Conservation (phyloP, 75 land plant species). For the Pinus taeda region DNA sequence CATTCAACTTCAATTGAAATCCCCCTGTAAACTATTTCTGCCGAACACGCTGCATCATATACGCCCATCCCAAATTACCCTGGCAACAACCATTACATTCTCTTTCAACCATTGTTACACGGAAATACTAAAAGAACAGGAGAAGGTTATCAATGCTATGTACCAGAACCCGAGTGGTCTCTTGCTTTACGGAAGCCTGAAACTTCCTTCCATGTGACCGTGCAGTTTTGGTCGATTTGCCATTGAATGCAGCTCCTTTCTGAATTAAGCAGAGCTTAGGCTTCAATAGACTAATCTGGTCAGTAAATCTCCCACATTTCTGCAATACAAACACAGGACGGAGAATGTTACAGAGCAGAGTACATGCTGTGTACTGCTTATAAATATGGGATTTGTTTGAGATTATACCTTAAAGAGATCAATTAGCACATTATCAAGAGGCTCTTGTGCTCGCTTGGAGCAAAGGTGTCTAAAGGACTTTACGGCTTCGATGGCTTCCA, state of each 20-base stretch:
- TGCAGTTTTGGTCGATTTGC: constrained; percentile 85
- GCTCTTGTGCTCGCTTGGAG: too few species aligned
- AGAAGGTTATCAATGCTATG: not conserved
- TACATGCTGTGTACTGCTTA: too few species aligned
- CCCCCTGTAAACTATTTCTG: constrained; percentile 41
- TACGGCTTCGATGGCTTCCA: too few species aligned
- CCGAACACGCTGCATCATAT: constrained; percentile 22
- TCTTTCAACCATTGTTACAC: too few species aligned
- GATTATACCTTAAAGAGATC: too few species aligned
- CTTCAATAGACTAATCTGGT: constrained; percentile 79
- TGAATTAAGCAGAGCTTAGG: constrained; percentile 3
- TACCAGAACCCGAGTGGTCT: constrained; percentile 84
- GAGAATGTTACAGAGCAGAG: not conserved
- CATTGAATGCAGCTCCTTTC: constrained; percentile 27
- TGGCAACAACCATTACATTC: too few species aligned
- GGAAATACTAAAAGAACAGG: too few species aligned
- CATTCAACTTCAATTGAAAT: too few species aligned
- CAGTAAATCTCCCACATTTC: constrained; percentile 89
- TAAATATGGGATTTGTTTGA: too few species aligned
- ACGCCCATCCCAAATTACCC: too few species aligned
- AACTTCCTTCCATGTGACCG: constrained; percentile 45
- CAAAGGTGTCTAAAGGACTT: too few species aligned
- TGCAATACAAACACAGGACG: not conserved
- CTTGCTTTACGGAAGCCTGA: constrained; percentile 5
- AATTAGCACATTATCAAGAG: too few species aligned